phyloP scores from a whole-genome alignment of 2,329 filamentous ascomycete species.

The Daldinia sp. region DNA sequence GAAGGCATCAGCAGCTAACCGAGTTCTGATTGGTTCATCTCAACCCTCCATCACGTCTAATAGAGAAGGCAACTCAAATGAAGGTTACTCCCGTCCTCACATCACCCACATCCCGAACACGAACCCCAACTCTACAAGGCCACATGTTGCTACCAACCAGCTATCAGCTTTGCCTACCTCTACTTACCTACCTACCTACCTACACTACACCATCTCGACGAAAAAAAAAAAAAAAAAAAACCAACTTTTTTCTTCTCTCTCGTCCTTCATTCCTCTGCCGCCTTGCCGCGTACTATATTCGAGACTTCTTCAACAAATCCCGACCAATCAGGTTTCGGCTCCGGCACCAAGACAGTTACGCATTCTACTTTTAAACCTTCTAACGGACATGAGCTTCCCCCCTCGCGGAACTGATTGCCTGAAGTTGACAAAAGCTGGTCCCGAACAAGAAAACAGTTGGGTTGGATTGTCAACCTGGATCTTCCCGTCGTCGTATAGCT shows the following conservation, averaged over 20 bases:
- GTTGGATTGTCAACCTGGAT: conserved; percentile 37
- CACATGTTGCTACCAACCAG: conserved; percentile 25
- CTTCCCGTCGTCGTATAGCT: conserved; percentile 35
- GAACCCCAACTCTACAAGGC: conserved; percentile 36
- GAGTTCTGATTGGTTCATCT: conserved; percentile 33
- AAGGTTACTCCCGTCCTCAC: conserved; percentile 38
- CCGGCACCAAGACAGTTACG: not conserved
- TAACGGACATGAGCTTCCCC: conserved; percentile 3
- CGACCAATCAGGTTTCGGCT: conserved; percentile 20
- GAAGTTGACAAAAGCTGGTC: conserved; percentile 32
- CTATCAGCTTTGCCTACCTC: not conserved
- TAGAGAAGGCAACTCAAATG: conserved; percentile 30
- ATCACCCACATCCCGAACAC: conserved; percentile 38
- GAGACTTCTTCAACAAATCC: conserved; percentile 23
- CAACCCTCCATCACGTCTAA: conserved; percentile 35
- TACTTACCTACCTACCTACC: conserved; percentile 1
- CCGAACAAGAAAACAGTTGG: conserved; percentile 22
- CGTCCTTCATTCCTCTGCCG: conserved; percentile 32
- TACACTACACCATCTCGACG: conserved; percentile 20
- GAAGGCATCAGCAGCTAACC: conserved; percentile 36
- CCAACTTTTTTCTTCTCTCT: not conserved
- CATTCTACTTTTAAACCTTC: conserved; percentile 4
- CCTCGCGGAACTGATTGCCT: conserved; percentile 24
- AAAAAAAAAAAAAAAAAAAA: conserved; percentile 6
- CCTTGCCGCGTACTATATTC: conserved; percentile 38